Conservation (phyloP, 2,329 filamentous ascomycete genomes). For the Alternaria sp. region DNA sequence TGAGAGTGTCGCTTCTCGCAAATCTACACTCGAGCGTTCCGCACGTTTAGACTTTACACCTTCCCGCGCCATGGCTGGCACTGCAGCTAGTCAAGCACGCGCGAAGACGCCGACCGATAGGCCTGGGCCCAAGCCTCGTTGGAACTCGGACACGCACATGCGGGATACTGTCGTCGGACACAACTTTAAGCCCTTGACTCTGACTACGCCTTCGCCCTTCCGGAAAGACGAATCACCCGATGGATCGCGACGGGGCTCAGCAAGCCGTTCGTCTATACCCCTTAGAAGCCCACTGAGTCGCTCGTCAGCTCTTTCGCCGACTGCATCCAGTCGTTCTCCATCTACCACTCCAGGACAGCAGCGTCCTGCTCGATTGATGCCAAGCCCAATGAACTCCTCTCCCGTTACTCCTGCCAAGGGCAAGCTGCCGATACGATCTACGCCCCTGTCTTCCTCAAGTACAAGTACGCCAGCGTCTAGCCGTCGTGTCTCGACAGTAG, state of each 20-base stretch:
- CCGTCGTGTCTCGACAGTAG: constrained; percentile 30
- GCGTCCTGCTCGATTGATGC: constrained; percentile 31
- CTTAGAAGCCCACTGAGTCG: constrained; percentile 44
- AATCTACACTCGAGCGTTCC: constrained; percentile 13
- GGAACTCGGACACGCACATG: constrained; percentile 49
- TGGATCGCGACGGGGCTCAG: constrained; percentile 28
- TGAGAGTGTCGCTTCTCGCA: constrained; percentile 28
- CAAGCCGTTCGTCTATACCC: constrained; percentile 42
- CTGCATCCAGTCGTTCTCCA: constrained; percentile 25
- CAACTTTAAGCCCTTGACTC: constrained; percentile 45
- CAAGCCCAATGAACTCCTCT: constrained; percentile 39
- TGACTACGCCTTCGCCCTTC: constrained; percentile 45
- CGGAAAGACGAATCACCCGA: constrained; percentile 27
- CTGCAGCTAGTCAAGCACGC: constrained; percentile 30
- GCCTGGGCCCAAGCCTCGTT: constrained; percentile 43
- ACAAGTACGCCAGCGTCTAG: constrained; percentile 33
- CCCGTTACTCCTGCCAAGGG: constrained; percentile 39
- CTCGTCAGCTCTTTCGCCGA: constrained; percentile 31
- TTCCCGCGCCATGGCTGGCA: constrained; percentile 34
- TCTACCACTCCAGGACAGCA: constrained; percentile 42
- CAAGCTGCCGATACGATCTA: constrained; percentile 25
- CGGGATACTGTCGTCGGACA: constrained; percentile 48
- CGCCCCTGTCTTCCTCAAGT: constrained; percentile 25
- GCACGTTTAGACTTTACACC: constrained; percentile 28
- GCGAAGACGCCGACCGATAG: constrained; percentile 38